Conservation (phyloP, 2,329 filamentous ascomycete genomes). For the Fusarium sp. region DNA sequence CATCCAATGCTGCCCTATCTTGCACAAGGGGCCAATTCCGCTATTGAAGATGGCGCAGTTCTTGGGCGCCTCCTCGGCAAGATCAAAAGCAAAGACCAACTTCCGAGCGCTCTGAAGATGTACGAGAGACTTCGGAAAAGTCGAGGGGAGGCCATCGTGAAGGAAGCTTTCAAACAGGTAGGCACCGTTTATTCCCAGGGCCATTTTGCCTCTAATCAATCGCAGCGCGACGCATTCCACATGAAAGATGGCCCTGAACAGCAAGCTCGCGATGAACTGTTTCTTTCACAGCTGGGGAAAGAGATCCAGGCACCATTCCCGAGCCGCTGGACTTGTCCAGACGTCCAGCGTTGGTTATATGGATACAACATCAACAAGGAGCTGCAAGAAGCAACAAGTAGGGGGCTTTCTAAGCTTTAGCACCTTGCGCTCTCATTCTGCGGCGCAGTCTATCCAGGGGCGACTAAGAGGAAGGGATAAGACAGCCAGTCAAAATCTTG, state of each 20-base stretch:
- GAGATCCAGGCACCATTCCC: constrained; percentile 66
- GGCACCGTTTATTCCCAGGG: neutral
- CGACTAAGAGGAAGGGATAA: neutral
- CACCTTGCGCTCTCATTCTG: neutral
- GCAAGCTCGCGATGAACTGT: constrained; percentile 66
- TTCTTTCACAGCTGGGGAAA: constrained; percentile 67
- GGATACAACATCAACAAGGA: constrained; percentile 65
- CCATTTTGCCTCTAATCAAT: neutral
- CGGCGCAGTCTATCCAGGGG: neutral
- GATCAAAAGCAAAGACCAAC: constrained; percentile 56
- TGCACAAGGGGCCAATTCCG: constrained; percentile 75
- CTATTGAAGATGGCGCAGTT: constrained; percentile 76
- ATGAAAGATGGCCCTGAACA: constrained; percentile 68
- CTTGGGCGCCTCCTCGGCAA: constrained; percentile 69
- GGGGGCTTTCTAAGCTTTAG: neutral
- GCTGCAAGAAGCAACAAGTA: neutral
- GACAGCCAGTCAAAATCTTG: neutral
- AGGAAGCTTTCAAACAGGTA: constrained; percentile 68
- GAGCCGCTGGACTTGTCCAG: constrained; percentile 67
- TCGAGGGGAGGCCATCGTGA: constrained; percentile 65
- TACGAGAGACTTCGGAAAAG: constrained; percentile 63
- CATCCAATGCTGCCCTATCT: constrained; percentile 74
- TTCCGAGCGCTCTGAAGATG: constrained; percentile 57
- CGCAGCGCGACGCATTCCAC: constrained; percentile 64
- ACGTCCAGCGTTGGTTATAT: constrained; percentile 73